Evolutionary conservation across 2,329 filamentous ascomycete genomes (phyloP).

Genomic region (Aspergillus novofumigatus): DNA sequence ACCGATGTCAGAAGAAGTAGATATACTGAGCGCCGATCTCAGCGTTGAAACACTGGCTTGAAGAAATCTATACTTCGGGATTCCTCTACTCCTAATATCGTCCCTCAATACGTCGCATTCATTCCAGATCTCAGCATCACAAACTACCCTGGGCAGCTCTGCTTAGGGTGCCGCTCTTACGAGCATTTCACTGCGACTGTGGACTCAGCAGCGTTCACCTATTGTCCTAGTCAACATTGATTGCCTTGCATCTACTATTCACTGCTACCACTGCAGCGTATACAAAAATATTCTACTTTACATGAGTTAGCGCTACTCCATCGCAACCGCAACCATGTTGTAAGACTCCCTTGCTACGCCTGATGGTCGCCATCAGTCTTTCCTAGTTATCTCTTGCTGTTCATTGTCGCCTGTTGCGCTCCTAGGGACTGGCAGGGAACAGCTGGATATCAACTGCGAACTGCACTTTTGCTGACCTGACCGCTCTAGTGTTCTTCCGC

Average conservation of each 20-base stretch:
- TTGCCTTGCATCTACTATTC: background rate
- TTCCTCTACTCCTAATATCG: background rate
- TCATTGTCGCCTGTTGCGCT: slow-evolving; percentile 1
- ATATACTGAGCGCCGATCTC: background rate
- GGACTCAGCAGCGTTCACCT: slow-evolving; percentile 4
- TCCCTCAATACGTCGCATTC: background rate
- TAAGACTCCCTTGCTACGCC: slow-evolving; percentile 13
- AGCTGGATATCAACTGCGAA: slow-evolving; percentile 7
- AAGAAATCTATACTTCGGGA: background rate
- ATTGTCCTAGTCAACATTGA: background rate
- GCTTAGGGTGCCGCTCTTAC: slow-evolving; percentile 10
- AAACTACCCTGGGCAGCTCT: slow-evolving; percentile 9
- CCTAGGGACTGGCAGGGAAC: background rate
- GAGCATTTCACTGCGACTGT: slow-evolving; percentile 5
- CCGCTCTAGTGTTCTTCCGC: slow-evolving; percentile 66
- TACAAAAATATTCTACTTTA: slow-evolving; percentile 1
- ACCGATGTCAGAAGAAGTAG: background rate
- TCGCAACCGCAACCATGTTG: slow-evolving; percentile 18
- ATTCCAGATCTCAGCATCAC: background rate
- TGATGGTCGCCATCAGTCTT: background rate
- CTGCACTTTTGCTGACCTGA: slow-evolving; percentile 12
- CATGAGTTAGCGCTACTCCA: background rate
- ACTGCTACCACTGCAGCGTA: background rate
- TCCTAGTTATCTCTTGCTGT: background rate
- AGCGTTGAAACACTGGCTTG: background rate